These are phyloP conservation scores for Pseudozyma hubeiensis DNA, from an alignment of 1,284 basidiomycete genomes.

Conservation along the genomic window DNA sequence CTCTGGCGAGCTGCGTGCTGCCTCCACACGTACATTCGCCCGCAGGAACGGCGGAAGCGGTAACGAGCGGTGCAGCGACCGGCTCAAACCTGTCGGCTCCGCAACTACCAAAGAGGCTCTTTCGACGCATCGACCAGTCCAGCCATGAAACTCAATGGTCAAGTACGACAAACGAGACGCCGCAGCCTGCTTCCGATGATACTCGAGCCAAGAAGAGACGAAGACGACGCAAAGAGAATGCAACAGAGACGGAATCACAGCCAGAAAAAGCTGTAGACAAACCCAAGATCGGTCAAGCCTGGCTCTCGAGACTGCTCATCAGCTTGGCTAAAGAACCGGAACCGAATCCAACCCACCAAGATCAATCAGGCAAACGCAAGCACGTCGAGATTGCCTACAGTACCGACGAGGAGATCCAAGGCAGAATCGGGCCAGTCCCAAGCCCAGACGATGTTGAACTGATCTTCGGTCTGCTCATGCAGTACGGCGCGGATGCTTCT, in stretches of 20 bases:
- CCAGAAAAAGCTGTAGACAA: background rate
- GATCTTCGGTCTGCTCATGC: conserved; percentile 19
- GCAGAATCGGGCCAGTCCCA: conserved; percentile 18
- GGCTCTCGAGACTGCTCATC: conserved; percentile 3
- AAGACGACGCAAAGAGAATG: conserved; percentile 2
- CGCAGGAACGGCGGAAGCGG: background rate
- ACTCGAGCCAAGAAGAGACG: conserved; percentile 14
- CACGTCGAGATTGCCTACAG: background rate
- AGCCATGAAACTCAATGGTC: background rate
- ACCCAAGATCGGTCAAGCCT: background rate
- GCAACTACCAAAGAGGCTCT: conserved; percentile 32
- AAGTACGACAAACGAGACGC: background rate
- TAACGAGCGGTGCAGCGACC: background rate
- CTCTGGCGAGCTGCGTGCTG: background rate
- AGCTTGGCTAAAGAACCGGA: background rate
- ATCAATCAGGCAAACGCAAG: background rate
- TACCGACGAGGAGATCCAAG: background rate
- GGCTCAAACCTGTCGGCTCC: background rate
- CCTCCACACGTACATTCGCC: background rate
- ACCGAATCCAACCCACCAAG: background rate
- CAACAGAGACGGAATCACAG: background rate
- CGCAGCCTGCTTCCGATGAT: background rate
- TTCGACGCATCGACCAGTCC: conserved; percentile 23
- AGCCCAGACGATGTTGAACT: conserved; percentile 12
- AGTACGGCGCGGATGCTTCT: conserved; percentile 20